A percentile compares a stretch with the other conserved stretches of the same genome.
phyloP scores from a whole-genome alignment of 2,329 filamentous ascomycete species.

The Aureobasidium vineae region DNA sequence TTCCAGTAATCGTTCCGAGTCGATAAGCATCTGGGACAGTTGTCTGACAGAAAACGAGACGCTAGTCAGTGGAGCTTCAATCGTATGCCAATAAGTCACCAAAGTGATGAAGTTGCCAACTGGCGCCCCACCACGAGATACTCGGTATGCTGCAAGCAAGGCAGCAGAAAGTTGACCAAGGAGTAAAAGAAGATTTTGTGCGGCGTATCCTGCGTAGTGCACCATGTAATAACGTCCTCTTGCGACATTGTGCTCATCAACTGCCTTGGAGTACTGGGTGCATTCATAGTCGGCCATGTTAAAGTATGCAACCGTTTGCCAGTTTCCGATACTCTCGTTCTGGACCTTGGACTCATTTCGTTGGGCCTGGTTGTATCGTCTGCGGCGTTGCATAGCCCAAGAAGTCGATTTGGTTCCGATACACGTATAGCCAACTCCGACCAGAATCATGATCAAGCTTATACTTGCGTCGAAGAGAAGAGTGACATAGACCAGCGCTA shows the following conservation, averaged over 20 bases:
- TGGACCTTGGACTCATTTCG: slow-evolving; percentile 54
- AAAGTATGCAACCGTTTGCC: slow-evolving; percentile 61
- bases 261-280: slow-evolving; percentile 47
- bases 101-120: slow-evolving; percentile 64
- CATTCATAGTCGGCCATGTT: slow-evolving; percentile 57
- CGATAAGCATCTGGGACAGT: slow-evolving; percentile 57
- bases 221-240: slow-evolving; percentile 35
- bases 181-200: slow-evolving; percentile 50
- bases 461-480: slow-evolving; percentile 63
- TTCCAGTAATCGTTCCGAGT: slow-evolving; percentile 61
- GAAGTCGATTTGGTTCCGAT: slow-evolving; percentile 47
- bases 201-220: slow-evolving; percentile 40
- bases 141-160: slow-evolving; percentile 55
- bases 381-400: slow-evolving; percentile 40
- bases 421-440: slow-evolving; percentile 54
- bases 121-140: slow-evolving; percentile 50
- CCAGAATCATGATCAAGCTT: slow-evolving; percentile 50
- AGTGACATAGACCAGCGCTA: slow-evolving; percentile 62
- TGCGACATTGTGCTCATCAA: slow-evolving; percentile 40
- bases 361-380: slow-evolving; percentile 37
- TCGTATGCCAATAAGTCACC: slow-evolving; percentile 60
- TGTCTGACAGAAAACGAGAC: slow-evolving; percentile 52
- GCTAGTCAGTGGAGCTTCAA: slow-evolving; percentile 50
- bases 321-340: slow-evolving; percentile 59
- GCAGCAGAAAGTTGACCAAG: slow-evolving; percentile 51